Base-by-base conservation (phyloP, 2,329 filamentous ascomycete species). In the Bisporella sp. region DNA sequence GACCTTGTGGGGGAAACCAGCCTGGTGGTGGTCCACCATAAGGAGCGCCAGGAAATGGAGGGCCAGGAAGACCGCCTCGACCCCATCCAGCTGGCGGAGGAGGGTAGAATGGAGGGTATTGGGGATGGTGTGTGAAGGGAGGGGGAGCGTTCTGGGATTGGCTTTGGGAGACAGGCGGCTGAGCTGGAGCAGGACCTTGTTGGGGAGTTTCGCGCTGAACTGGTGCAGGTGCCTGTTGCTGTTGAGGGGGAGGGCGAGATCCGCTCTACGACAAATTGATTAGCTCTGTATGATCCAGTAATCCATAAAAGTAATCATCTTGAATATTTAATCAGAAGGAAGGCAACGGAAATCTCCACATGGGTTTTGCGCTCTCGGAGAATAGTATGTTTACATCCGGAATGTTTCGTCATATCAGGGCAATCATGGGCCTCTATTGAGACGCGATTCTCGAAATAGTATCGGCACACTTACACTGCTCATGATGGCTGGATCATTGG, bases 291-390 rank as follows among this genome's bases (percentile, higher is more conserved):
- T 48, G 6, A 44, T 44, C 21, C 6, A 42, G 33, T 21, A 21
- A 21, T 21, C 21, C 21, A 21, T 21, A 21, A 21, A 21, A 21
- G 21, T 21, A 21, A 21, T 21, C 21, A 21, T 37, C 8, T 37
- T 8, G n/a, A 37, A 37, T 9, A 5, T 44, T 62, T 56, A 65
- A 83, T 96, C 90, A 96, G 90, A 96, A 96, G 91, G 91, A 96
- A 96, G 91, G 90, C 91, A 96, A 96, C 91, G 90, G 91, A 96
- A 85, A 87, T 82, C 73, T 96, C 91, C 84, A 95, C 91, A 96
- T 75, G 79, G 41, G 79, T 75, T 82, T 84, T 95, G 90, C 90
- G 89, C 89, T 87, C 85, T 85, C 87, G 87, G 87, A 85, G 85
- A 82, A 78, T 81, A 80, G 76, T 77, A 81, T 77, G 78, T 72